Conservation (phyloP, 2,329 filamentous ascomycete species). For the Hypoxylon sp. region DNA sequence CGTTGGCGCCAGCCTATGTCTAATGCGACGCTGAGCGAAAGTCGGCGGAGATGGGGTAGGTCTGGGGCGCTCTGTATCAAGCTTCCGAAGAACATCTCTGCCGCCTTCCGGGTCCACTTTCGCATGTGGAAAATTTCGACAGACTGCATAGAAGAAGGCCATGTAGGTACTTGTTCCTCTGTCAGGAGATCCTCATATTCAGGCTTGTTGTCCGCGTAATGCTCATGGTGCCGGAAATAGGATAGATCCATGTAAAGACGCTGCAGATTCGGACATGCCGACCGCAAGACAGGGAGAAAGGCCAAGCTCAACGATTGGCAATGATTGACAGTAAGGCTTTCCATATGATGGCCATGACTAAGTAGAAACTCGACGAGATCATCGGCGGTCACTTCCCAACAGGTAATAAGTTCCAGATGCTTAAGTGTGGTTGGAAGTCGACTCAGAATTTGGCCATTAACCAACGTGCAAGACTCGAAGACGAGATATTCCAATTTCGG, state of each 20-base stretch:
- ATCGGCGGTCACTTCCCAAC: conserved; percentile 78
- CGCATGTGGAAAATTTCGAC: conserved; percentile 84
- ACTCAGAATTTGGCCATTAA: conserved; percentile 76
- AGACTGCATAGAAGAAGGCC: conserved; percentile 78
- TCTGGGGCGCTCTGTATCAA: conserved; percentile 77
- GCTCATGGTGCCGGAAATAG: conserved; percentile 78
- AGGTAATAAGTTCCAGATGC: conserved; percentile 82
- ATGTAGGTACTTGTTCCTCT: conserved; percentile 76
- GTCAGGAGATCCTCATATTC: conserved; percentile 78
- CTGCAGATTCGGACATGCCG: conserved; percentile 77
- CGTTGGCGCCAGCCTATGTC: conserved; percentile 86
- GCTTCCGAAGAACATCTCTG: conserved; percentile 83
- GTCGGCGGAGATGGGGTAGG: conserved; percentile 74
- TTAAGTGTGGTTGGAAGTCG: conserved; percentile 75
- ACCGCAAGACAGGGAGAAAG: conserved; percentile 76
- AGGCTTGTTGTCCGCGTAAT: conserved; percentile 79
- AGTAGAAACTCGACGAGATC: conserved; percentile 75
- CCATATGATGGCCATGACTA: conserved; percentile 75
- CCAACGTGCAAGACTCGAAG: conserved; percentile 80
- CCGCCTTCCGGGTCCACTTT: conserved; percentile 77
- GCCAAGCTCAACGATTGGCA: conserved; percentile 82
- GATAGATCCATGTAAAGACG: conserved; percentile 81
- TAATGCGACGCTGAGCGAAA: conserved; percentile 82
- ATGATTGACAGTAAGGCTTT: conserved; percentile 77
- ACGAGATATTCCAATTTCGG: conserved; percentile 74